Evolutionary conservation across 352 stramenopile genomes (phyloP), one percentile per base, ranked within the genome.

Genomic region (Pythium aquatile): DNA sequence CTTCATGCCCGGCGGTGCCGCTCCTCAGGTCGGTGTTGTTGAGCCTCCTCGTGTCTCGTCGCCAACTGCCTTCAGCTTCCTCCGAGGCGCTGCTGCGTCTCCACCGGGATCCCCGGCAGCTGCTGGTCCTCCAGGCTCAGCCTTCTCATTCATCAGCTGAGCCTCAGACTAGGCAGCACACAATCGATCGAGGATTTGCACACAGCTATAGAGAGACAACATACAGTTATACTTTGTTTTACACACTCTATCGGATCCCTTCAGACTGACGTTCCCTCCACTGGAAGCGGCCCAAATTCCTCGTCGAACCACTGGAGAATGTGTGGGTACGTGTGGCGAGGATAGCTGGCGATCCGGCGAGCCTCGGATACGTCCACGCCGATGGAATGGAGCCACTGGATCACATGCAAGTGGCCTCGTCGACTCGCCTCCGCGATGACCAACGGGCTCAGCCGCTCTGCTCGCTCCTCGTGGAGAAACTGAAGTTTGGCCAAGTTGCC

Each of bases 31-130:
- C 42, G 16, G 55, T 60, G 47, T 75, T 69, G 29, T 60, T 65
- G 54, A 83, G 44, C 67, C 81, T 53, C 58, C 76, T 3, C 66
- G 76, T 8, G 65, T 75, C 20, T 66, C 76, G 32, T 91, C 80
- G 7, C 82, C 80, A 3, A 89, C 79, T 0, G 77, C 72, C 5
- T 90, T 91, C 65, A 74, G 77, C 39, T 90, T 91, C 49, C 49
- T 91, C 35, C 69, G 66, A n/a, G 66, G 58, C 48, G 75, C 65
- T 24, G 35, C 61, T 28, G 74, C 73, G 6, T 77, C 75, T 8
- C 72, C 75, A 2, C 73, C 72, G 3, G 63, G 78, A 2, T 62
- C 61, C 35, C 54, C 61, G 16, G 53, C 37, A 2, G 42, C 67
- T 10, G 53, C 67, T 24, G 35, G 30, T 8, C 44, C 40, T 26